Percentiles rank a stretch among this genome's conserved stretches.
These are phyloP conservation scores for Taxillus chinensis DNA, from an alignment of 164 flowering plant species.

Conservation along the genomic window DNA sequence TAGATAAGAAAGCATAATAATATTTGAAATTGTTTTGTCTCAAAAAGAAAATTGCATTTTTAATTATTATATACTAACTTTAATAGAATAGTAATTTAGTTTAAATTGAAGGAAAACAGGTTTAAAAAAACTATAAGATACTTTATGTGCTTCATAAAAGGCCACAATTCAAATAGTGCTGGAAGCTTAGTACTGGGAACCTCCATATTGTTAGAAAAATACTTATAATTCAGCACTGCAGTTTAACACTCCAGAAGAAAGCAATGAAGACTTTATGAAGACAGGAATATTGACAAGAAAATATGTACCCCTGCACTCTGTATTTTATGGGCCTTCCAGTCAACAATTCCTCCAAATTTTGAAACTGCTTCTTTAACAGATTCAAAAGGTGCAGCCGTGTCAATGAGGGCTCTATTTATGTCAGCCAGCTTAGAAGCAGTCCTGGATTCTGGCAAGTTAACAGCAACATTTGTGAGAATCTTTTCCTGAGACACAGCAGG, in stretches of 20 bases:
- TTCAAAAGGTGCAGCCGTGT: slow-evolving; percentile 85
- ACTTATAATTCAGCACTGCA: no score
- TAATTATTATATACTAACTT: no score
- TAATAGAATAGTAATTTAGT: no score
- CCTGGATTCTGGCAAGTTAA: slow-evolving; percentile 8
- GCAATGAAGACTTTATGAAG: no score
- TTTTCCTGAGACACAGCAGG: slow-evolving; percentile 13
- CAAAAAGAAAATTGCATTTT: no score
- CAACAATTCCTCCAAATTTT: slow-evolving; percentile 86
- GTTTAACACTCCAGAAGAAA: no score
- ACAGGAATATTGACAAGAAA: background rate
- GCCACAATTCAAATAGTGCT: no score
- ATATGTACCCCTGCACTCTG: slow-evolving; percentile 57
- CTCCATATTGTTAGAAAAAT: background rate
- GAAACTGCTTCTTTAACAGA: slow-evolving; percentile 89
- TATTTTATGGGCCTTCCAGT: slow-evolving; percentile 86
- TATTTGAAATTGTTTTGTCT: no score
- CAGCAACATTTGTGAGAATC: slow-evolving; percentile 8
- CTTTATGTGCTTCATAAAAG: no score
- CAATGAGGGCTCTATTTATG: slow-evolving; percentile 39
- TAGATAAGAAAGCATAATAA: no score
- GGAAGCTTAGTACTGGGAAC: background rate
- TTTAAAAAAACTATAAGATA: no score
- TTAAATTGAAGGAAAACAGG: no score
- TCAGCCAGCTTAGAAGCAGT: slow-evolving; percentile 18